Base-by-base conservation (phyloP, 306 rosid species). In the Trichosanthes truncata region DNA sequence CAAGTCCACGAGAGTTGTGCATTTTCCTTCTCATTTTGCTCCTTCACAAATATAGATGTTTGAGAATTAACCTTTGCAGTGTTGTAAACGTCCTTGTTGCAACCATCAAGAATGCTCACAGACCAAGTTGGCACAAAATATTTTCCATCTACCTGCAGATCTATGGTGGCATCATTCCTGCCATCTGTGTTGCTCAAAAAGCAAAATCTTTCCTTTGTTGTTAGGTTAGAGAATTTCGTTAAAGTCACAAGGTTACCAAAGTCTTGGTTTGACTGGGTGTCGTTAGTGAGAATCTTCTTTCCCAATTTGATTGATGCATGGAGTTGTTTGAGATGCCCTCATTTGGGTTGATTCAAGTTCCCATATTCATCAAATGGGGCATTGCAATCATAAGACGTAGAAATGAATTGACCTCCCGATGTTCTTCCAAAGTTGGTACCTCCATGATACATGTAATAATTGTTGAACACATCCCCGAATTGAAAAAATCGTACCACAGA, bases 31-130 rank as follows among this genome's bases (percentile, higher is more conserved):
- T 79, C 62, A 55, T 61, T 85, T 21, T 49, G 7, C 59, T 10
- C 78, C 60, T 84, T 84, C 29, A 57, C 82, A 84, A 84, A 88
- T 1, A 87, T 0, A 18, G 87, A 82, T 41, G 92, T 88, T 87
- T 90, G 94, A 4, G 84, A 85, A 81, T 80, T 88, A 55, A 90
- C 89, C 85, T 86, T 88, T 17, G 94, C 86, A 0, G 89, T 86
- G 82, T 86, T 90, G 38, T 80, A 85, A 57, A 12, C 89, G 69
- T 86, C 89, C 4, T 45, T 63, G 79, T 82, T 53, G 63, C 88
- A 87, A 63, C 84, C 84, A 8, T 89, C 88, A 55, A 90, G 91
- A 82, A 90, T 79, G 35, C 83, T 83, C 40, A 90, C 9, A 12
- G 41, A 61, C 20, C n/a, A 61, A 31, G 41, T n/a, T 61, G 10